These are phyloP conservation scores for Emmonsiellopsis sp. DNA, from an alignment of 2,329 filamentous ascomycete species.

Conservation along the genomic window DNA sequence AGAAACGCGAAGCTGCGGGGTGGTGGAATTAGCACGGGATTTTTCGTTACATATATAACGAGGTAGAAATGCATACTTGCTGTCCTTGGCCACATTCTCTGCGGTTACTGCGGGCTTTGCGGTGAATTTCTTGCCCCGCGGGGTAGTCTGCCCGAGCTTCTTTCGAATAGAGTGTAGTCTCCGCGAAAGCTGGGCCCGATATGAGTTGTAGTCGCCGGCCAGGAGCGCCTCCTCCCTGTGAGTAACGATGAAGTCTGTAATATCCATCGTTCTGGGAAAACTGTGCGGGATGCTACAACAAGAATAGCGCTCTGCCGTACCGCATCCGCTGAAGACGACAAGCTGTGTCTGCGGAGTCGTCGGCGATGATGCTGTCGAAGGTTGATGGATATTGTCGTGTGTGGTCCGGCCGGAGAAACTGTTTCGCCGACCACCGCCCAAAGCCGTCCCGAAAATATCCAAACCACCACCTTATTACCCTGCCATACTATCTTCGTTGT, in stretches of 20 bases:
- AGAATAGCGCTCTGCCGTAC: background rate
- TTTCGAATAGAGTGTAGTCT: constrained; percentile 75
- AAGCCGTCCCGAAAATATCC: too few relatives aligned
- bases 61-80: constrained; percentile 53
- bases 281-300: too few relatives aligned
- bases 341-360: too few relatives aligned
- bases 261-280: constrained; percentile 56
- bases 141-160: constrained; percentile 74
- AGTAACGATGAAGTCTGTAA: constrained; percentile 73
- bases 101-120: constrained; percentile 62
- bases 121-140: constrained; percentile 77
- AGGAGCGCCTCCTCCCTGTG: constrained; percentile 76
- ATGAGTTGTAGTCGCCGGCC: constrained; percentile 79
- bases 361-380: too few relatives aligned
- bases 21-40: constrained; percentile 6
- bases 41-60: background rate
- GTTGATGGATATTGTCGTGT: too few relatives aligned
- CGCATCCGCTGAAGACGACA: too few relatives aligned
- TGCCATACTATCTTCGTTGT: too few relatives aligned
- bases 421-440: too few relatives aligned
- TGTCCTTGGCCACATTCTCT: constrained; percentile 63
- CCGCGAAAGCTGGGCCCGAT: constrained; percentile 69
- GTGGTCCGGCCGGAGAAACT: too few relatives aligned
- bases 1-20: constrained; percentile 61
- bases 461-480: too few relatives aligned